Percentiles rank a stretch among this genome's conserved stretches.
phyloP scores from a whole-genome alignment of 1,284 basidiomycete genomes.

The Apiotrichum laibachii region DNA sequence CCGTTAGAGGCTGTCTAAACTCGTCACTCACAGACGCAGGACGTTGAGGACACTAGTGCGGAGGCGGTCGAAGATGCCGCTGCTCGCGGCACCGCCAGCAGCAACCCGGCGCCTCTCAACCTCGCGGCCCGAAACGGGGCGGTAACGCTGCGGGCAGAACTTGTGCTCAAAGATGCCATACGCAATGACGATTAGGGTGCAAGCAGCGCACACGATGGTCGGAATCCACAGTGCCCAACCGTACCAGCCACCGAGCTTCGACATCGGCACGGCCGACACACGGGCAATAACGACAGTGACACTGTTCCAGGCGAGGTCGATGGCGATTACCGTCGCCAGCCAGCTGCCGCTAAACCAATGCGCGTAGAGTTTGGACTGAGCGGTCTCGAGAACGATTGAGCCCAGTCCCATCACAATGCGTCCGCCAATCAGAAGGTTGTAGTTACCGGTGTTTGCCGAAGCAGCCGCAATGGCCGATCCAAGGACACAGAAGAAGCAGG shows the following conservation, averaged over 20 bases:
- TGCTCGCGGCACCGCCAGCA: not conserved
- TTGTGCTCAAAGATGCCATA: slow-evolving; percentile 37
- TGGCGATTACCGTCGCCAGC: slow-evolving; percentile 35
- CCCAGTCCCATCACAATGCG: slow-evolving; percentile 41
- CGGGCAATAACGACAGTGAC: slow-evolving; percentile 35
- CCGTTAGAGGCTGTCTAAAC: not conserved
- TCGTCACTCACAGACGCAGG: slow-evolving; percentile 11
- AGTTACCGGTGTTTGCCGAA: slow-evolving; percentile 26
- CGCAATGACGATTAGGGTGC: slow-evolving; percentile 20
- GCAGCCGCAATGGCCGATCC: slow-evolving; percentile 33
- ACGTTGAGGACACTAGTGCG: slow-evolving; percentile 11
- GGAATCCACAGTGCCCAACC: slow-evolving; percentile 44
- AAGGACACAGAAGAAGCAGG: slow-evolving; percentile 29
- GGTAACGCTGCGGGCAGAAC: slow-evolving; percentile 28
- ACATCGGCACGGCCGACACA: slow-evolving; percentile 40
- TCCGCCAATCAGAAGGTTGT: slow-evolving; percentile 34
- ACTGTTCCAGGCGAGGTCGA: slow-evolving; percentile 42
- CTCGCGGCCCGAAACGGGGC: slow-evolving; percentile 11
- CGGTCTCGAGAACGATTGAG: slow-evolving; percentile 26
- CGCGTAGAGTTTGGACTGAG: slow-evolving; percentile 43
- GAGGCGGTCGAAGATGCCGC: not conserved
- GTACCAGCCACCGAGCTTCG: slow-evolving; percentile 33
- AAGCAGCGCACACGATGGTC: not conserved
- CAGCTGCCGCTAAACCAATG: slow-evolving; percentile 42
- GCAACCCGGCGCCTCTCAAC: slow-evolving; percentile 1